Evolutionary conservation across 2,329 filamentous ascomycete genomes (phyloP).

Genomic region (Fusarium longipes): DNA sequence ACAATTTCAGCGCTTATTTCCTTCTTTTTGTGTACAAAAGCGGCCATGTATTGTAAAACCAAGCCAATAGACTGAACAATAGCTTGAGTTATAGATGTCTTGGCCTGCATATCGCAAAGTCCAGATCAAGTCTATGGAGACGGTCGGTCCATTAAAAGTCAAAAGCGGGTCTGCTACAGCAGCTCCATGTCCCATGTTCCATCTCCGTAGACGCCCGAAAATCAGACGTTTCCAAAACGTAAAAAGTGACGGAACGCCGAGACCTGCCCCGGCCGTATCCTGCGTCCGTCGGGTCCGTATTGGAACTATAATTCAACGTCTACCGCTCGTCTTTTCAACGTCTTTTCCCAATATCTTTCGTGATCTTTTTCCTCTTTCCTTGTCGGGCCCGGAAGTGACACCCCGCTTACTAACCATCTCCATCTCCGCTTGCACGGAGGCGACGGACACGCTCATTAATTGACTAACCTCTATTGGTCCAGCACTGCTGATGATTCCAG

Average conservation of each 20-base stretch:
- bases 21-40: neutral
- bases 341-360: neutral
- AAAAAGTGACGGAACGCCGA: slow-evolving; percentile 16
- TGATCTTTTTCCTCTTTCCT: neutral
- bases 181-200: neutral
- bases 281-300: slow-evolving; percentile 24
- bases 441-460: slow-evolving; percentile 10
- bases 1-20: slow-evolving; percentile 9
- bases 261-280: slow-evolving; percentile 26
- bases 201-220: slow-evolving; percentile 41
- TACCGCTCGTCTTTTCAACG: slow-evolving; percentile 11
- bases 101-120: slow-evolving; percentile 6
- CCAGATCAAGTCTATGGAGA: slow-evolving; percentile 14
- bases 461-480: slow-evolving; percentile 11
- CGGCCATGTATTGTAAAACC: slow-evolving; percentile 1
- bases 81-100: neutral
- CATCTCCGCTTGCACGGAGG: slow-evolving; percentile 14
- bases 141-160: neutral
- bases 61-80: slow-evolving; percentile 29
- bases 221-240: slow-evolving; percentile 14
- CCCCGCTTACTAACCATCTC: slow-evolving; percentile 14
- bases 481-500: slow-evolving; percentile 9
- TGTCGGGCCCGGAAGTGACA: slow-evolving; percentile 9
- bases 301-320: slow-evolving; percentile 38
- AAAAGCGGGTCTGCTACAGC: slow-evolving; percentile 2